These are phyloP conservation scores for Camillea tinctor DNA, from an alignment of 2,329 filamentous ascomycete genomes.

Conservation along the genomic window DNA sequence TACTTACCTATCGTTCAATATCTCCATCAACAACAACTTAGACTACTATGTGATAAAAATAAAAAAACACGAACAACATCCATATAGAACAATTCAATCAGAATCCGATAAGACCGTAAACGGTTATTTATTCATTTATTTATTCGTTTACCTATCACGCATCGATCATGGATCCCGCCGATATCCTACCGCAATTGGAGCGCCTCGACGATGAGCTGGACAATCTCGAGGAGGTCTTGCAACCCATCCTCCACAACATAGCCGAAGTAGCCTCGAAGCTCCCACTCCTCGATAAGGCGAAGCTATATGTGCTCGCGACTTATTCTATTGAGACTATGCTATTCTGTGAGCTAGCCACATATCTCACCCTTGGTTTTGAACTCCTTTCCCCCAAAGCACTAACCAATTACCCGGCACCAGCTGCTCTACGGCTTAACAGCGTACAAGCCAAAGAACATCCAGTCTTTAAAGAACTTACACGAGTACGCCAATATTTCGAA, in stretches of 20 bases:
- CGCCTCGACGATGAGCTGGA: slow-evolving; percentile 78
- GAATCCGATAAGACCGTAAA: too few species aligned
- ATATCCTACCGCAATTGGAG: slow-evolving; percentile 67
- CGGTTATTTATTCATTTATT: too few species aligned
- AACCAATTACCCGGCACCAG: slow-evolving; percentile 32
- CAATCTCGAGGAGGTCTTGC: slow-evolving; percentile 69
- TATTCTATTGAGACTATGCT: slow-evolving; percentile 90
- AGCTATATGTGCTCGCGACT: slow-evolving; percentile 82
- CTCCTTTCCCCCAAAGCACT: neutral
- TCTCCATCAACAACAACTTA: neutral
- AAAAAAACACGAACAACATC: too few species aligned
- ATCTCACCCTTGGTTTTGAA: too few species aligned
- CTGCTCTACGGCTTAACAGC: slow-evolving; percentile 75
- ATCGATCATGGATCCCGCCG: slow-evolving; percentile 45
- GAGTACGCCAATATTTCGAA: slow-evolving; percentile 86
- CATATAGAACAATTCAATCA: too few species aligned
- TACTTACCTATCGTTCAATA: neutral
- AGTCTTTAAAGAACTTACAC: slow-evolving; percentile 79
- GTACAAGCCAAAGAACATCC: slow-evolving; percentile 80
- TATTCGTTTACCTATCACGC: too few species aligned
- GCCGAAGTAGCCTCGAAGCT: slow-evolving; percentile 71
- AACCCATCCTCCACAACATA: slow-evolving; percentile 70
- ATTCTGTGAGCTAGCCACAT: slow-evolving; percentile 60
- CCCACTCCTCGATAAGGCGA: slow-evolving; percentile 91
- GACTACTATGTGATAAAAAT: neutral